A percentile compares a stretch with the other conserved stretches of the same genome.
Evolutionary conservation across 805 yeast genomes (phyloP).

Genomic region (Starmerella davenportii): DNA sequence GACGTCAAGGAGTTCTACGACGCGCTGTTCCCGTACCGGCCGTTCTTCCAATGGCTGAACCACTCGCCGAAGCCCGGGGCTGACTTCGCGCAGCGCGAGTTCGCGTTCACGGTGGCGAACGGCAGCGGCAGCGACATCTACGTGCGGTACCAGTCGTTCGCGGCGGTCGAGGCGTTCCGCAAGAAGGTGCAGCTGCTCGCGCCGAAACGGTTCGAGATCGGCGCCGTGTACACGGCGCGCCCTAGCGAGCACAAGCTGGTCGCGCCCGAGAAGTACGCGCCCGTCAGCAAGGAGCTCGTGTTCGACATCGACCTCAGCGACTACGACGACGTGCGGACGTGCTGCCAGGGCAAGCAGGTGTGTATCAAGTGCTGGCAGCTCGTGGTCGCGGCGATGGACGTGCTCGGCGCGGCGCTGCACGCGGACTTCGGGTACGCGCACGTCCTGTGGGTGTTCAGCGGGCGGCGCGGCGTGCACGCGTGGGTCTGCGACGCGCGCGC

Average conservation of each 20-base stretch:
- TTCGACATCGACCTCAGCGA: conserved; percentile 97
- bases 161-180: conserved; percentile 52
- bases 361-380: conserved; percentile 89
- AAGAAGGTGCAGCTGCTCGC: conserved; percentile 51
- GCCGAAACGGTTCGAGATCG: conserved; percentile 87
- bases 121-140: conserved; percentile 31
- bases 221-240: conserved; percentile 73
- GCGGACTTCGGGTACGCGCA: conserved; percentile 83
- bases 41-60: conserved; percentile 73
- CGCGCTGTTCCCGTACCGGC: conserved; percentile 50
- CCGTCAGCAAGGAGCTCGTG: conserved; percentile 71
- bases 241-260: conserved; percentile 72
- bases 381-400: conserved; percentile 63
- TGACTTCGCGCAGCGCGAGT: conserved; percentile 77
- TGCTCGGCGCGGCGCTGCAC: conserved; percentile 49
- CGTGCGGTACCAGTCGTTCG: conserved; percentile 70
- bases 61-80: conserved; percentile 60
- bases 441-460: conserved; percentile 88
- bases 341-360: conserved; percentile 72
- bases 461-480: conserved; percentile 98
- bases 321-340: conserved; percentile 83
- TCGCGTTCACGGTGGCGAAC: conserved; percentile 66
- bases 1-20: conserved; percentile 18
- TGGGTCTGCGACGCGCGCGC: conserved; percentile 89
- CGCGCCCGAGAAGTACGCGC: conserved; percentile 60